These are phyloP conservation scores for Cerioporus squamosus DNA, from an alignment of 1,284 basidiomycete genomes.

Conservation along the genomic window DNA sequence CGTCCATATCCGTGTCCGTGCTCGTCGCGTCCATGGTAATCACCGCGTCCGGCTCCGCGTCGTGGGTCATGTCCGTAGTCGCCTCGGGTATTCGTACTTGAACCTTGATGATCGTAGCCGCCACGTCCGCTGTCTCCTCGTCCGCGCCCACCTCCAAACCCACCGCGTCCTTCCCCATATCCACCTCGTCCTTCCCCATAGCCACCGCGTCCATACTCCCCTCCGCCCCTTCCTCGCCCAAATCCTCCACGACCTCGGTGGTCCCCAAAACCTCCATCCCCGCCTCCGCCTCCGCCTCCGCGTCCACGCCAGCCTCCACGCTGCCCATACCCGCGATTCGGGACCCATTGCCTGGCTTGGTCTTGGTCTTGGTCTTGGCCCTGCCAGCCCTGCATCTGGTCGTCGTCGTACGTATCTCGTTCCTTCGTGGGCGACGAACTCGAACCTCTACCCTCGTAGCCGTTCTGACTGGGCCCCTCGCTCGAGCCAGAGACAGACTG, in stretches of 20 bases:
- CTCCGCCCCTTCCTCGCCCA: conserved; percentile 21
- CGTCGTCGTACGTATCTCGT: background rate
- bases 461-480: conserved; percentile 13
- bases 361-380: conserved; percentile 6
- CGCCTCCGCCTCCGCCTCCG: conserved; percentile 2
- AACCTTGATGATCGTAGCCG: conserved; percentile 15
- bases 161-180: conserved; percentile 7
- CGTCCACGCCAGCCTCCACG: conserved; percentile 2
- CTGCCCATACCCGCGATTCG: background rate
- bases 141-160: conserved; percentile 13
- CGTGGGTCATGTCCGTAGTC: conserved; percentile 10
- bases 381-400: background rate
- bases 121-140: conserved; percentile 15
- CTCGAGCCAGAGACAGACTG: conserved; percentile 4
- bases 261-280: background rate
- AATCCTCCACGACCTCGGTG: background rate
- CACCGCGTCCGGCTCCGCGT: background rate
- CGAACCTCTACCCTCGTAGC: background rate
- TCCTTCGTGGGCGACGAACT: conserved; percentile 6
- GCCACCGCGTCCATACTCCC: conserved; percentile 11
- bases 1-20: conserved; percentile 27
- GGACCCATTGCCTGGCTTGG: background rate
- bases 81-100: conserved; percentile 1
- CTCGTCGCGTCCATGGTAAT: conserved; percentile 3
- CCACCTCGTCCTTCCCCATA: background rate